Evolutionary conservation across 306 rosid species (phyloP).

Genomic region (Astragalus membranaceus): DNA sequence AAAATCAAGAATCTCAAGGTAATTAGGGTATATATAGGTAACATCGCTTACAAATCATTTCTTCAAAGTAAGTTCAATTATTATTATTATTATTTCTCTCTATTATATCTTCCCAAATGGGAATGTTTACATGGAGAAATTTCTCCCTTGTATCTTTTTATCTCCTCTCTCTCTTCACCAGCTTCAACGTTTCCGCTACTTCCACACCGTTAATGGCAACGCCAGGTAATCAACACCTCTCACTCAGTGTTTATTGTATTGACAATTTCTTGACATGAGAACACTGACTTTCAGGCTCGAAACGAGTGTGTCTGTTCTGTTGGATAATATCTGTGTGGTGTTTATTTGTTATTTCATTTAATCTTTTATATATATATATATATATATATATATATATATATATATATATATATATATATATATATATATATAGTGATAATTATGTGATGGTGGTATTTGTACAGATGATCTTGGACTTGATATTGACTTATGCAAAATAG

Average conservation of each 20-base stretch:
- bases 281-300: no score
- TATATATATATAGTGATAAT: no score
- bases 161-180: constrained; percentile 12
- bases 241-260: no score
- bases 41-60: not conserved
- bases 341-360: no score
- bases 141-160: not conserved
- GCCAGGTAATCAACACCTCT: not conserved
- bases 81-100: not conserved
- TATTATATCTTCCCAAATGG: constrained; percentile 5
- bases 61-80: not conserved
- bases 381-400: no score
- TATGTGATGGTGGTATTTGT: not conserved
- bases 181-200: constrained; percentile 9
- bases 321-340: no score
- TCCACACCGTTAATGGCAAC: not conserved
- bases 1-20: not conserved
- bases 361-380: no score
- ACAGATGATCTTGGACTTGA: not conserved
- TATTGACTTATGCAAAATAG: not conserved
- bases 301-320: no score
- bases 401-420: no score
- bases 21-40: not conserved
- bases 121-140: not conserved
- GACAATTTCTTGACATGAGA: no score